These are phyloP conservation scores for Pichia eremophila DNA, from an alignment of 805 yeast genomes.

Conservation along the genomic window DNA sequence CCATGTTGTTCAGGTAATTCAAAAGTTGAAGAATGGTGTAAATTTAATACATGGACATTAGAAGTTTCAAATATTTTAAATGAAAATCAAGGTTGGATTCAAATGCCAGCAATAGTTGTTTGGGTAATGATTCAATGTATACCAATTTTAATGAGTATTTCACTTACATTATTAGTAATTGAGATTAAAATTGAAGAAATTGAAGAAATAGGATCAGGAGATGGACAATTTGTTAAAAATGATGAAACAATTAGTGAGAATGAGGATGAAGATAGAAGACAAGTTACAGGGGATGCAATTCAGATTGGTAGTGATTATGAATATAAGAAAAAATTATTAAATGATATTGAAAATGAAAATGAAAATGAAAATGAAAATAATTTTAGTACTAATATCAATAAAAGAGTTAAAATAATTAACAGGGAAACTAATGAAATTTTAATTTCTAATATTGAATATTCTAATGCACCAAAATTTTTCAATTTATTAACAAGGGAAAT, in stretches of 20 bases:
- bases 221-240: too few species aligned
- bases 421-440: neutral
- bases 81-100: conserved; percentile 33
- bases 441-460: conserved; percentile 6
- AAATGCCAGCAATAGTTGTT: conserved; percentile 14
- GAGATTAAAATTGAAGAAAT: neutral
- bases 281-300: conserved; percentile 1
- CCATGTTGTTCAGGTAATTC: conserved; percentile 14
- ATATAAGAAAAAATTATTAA: conserved; percentile 2
- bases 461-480: conserved; percentile 1
- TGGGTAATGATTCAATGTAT: conserved; percentile 2
- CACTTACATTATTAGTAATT: neutral
- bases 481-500: neutral
- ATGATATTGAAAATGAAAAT: conserved; percentile 1
- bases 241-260: neutral
- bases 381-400: neutral
- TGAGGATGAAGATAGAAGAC: conserved; percentile 4
- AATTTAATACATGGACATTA: conserved; percentile 9
- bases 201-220: too few species aligned
- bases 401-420: neutral
- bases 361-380: neutral
- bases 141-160: conserved; percentile 2
- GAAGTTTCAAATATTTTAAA: conserved; percentile 14
- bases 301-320: conserved; percentile 1
- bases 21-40: conserved; percentile 11